Percentiles rank a stretch among this genome's conserved stretches.
Conservation (phyloP, 2,329 filamentous ascomycete species). For the Didymella keratinophila region DNA sequence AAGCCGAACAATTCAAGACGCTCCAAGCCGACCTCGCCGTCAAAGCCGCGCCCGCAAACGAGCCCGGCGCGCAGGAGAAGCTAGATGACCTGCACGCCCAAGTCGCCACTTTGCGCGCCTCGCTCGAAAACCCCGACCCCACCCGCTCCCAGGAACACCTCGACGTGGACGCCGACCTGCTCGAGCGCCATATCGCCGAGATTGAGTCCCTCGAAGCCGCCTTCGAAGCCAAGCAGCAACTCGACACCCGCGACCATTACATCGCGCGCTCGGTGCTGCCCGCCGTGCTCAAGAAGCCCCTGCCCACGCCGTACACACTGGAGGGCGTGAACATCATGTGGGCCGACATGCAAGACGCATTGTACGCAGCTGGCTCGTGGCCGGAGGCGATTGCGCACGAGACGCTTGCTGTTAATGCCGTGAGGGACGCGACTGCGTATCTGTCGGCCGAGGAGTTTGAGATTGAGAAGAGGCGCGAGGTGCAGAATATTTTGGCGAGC, state of each 20-base stretch:
- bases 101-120: slow-evolving; percentile 18
- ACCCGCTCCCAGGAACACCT: slow-evolving; percentile 22
- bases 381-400: slow-evolving; percentile 36
- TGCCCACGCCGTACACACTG: slow-evolving; percentile 35
- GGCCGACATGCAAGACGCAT: slow-evolving; percentile 45
- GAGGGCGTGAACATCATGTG: slow-evolving; percentile 42
- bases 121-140: slow-evolving; percentile 28
- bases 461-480: slow-evolving; percentile 29
- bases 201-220: slow-evolving; percentile 33
- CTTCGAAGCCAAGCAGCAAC: slow-evolving; percentile 31
- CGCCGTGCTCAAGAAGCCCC: slow-evolving; percentile 24
- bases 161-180: slow-evolving; percentile 22
- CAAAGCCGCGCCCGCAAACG: slow-evolving; percentile 32
- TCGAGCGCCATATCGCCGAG: slow-evolving; percentile 23
- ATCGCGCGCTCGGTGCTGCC: slow-evolving; percentile 39
- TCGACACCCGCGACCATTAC: slow-evolving; percentile 30
- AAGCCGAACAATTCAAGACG: slow-evolving; percentile 34
- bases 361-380: slow-evolving; percentile 36
- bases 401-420: slow-evolving; percentile 24
- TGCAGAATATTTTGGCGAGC: slow-evolving; percentile 22
- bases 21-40: slow-evolving; percentile 25
- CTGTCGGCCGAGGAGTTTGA: slow-evolving; percentile 34
- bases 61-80: slow-evolving; percentile 30
- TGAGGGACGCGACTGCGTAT: slow-evolving; percentile 21
- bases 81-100: slow-evolving; percentile 27